phyloP scores from a whole-genome alignment of 2,329 filamentous ascomycete species.

The Aspergillus awamori region DNA sequence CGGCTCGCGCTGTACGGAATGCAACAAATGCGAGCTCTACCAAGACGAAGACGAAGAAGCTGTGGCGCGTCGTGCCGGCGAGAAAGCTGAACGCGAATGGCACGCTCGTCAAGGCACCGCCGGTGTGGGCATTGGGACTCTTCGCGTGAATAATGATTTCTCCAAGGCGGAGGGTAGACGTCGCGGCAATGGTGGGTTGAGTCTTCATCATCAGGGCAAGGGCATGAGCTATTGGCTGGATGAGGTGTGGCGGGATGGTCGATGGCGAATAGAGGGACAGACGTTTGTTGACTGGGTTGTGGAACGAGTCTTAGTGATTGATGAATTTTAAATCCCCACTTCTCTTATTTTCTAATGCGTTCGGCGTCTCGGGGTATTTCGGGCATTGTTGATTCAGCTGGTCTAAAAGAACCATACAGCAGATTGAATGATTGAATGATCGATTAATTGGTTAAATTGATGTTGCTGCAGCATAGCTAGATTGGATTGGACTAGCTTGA shows the following conservation, averaged over 20 bases:
- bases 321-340: not conserved
- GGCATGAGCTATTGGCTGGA: slow-evolving; percentile 39
- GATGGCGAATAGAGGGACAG: slow-evolving; percentile 48
- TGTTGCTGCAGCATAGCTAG: too few relatives aligned
- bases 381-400: too few relatives aligned
- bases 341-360: not conserved
- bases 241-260: slow-evolving; percentile 44
- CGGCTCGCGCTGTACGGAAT: slow-evolving; percentile 74
- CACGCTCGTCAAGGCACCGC: slow-evolving; percentile 61
- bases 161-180: slow-evolving; percentile 14
- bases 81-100: slow-evolving; percentile 73
- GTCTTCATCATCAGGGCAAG: slow-evolving; percentile 23
- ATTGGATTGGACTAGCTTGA: slow-evolving; percentile 2
- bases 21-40: slow-evolving; percentile 76
- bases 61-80: slow-evolving; percentile 68
- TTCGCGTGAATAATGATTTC: slow-evolving; percentile 34
- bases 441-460: not conserved
- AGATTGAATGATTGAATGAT: not conserved
- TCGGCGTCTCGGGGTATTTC: not conserved
- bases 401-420: too few relatives aligned
- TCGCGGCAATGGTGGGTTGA: not conserved
- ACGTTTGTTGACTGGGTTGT: slow-evolving; percentile 44
- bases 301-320: slow-evolving; percentile 40
- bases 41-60: slow-evolving; percentile 72
- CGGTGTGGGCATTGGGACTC: slow-evolving; percentile 18